phyloP scores from a whole-genome alignment of 2,329 filamentous ascomycete species.

The Fusarium torreyae region DNA sequence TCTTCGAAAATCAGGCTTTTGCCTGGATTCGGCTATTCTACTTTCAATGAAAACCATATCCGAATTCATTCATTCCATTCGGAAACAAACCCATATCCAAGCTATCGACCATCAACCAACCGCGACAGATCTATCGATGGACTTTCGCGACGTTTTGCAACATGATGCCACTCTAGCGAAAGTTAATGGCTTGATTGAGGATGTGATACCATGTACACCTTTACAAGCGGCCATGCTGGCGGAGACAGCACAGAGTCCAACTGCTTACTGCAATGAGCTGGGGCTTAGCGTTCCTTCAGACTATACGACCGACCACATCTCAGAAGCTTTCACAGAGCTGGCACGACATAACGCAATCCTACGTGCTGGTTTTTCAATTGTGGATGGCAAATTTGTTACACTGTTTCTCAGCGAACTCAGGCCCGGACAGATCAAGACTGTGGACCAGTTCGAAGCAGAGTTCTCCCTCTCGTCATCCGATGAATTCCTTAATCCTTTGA shows the following conservation, averaged over 20 bases:
- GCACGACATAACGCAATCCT: conserved; percentile 74
- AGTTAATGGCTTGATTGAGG: conserved; percentile 53
- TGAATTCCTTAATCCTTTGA: conserved; percentile 70
- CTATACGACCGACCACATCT: conserved; percentile 58
- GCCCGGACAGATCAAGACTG: conserved; percentile 59
- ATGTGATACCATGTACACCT: conserved; percentile 75
- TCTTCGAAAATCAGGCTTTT: conserved; percentile 71
- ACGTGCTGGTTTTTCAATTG: conserved; percentile 79
- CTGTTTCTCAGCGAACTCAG: conserved; percentile 73
- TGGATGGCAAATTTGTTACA: conserved; percentile 56
- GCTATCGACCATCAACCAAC: neutral
- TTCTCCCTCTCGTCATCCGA: conserved; percentile 58
- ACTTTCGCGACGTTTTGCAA: conserved; percentile 37
- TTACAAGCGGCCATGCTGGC: conserved; percentile 86
- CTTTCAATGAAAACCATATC: conserved; percentile 67
- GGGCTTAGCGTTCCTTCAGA: conserved; percentile 69
- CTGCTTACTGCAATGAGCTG: conserved; percentile 84
- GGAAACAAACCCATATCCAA: conserved; percentile 10
- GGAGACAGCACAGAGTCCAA: conserved; percentile 74
- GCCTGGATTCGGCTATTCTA: conserved; percentile 72
- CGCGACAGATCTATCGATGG: conserved; percentile 32
- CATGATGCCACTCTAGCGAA: conserved; percentile 30
- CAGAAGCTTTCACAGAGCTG: conserved; percentile 65
- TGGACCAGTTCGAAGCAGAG: conserved; percentile 56
- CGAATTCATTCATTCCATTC: conserved; percentile 47